Percentiles rank a stretch among this genome's conserved stretches.
Evolutionary conservation across 2,329 filamentous ascomycete genomes (phyloP).

Genomic region (Ilyonectria destructans): DNA sequence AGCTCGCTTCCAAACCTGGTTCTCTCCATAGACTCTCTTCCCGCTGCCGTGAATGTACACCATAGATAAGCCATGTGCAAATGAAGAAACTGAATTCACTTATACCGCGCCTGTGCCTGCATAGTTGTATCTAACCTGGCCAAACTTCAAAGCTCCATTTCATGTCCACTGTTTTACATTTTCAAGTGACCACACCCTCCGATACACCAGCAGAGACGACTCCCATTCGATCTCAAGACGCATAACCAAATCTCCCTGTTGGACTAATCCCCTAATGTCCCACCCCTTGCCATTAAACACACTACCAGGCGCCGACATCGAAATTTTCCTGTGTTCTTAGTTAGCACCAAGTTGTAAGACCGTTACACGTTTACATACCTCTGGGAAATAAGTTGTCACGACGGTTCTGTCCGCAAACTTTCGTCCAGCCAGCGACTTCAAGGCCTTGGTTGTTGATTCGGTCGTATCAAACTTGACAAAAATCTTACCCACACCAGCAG

Average conservation of each 20-base stretch:
- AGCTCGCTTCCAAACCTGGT: not conserved
- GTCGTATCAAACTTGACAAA: slow-evolving; percentile 91
- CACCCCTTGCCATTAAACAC: slow-evolving; percentile 32
- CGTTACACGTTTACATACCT: slow-evolving; percentile 69
- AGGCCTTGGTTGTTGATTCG: slow-evolving; percentile 86
- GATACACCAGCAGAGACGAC: slow-evolving; percentile 44
- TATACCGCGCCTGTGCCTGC: slow-evolving; percentile 24
- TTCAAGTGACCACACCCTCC: slow-evolving; percentile 42
- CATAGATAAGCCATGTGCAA: slow-evolving; percentile 3
- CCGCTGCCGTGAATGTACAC: not conserved
- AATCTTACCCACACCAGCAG: slow-evolving; percentile 95
- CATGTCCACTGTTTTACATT: slow-evolving; percentile 51
- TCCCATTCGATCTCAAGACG: slow-evolving; percentile 34
- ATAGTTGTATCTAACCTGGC: slow-evolving; percentile 26
- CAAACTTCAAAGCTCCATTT: slow-evolving; percentile 33
- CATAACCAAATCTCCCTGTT: slow-evolving; percentile 38
- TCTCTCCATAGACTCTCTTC: not conserved
- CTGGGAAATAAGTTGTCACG: slow-evolving; percentile 95
- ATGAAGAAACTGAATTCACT: slow-evolving; percentile 17
- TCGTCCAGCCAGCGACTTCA: slow-evolving; percentile 91
- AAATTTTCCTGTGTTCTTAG: slow-evolving; percentile 84
- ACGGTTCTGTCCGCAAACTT: slow-evolving; percentile 98
- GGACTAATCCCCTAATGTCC: not conserved
- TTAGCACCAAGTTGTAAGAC: slow-evolving; percentile 49
- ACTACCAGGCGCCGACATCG: slow-evolving; percentile 89